A percentile compares a stretch with the other conserved stretches of the same genome.
phyloP scores from a whole-genome alignment of 1,284 basidiomycete genomes.

The Vanrija pseudolonga region DNA sequence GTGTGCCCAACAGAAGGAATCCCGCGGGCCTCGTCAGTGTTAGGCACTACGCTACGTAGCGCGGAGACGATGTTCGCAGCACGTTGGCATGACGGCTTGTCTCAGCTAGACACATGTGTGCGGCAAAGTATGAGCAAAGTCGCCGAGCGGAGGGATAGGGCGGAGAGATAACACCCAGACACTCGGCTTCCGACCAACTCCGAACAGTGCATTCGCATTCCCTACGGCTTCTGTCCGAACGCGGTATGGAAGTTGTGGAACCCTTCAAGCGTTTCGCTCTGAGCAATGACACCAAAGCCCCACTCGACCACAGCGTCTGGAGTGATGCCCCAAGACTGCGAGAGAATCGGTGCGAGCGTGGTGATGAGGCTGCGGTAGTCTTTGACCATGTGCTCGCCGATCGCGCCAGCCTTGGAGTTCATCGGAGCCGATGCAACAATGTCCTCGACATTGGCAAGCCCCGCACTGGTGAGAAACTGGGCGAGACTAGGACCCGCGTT shows the following conservation, averaged over 20 bases:
- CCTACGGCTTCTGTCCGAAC: background rate
- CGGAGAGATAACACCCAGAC: background rate
- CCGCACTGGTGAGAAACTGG: slow-evolving; percentile 21
- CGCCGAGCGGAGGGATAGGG: background rate
- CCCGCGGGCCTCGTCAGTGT: no score
- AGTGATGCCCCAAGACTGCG: background rate
- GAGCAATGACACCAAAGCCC: background rate
- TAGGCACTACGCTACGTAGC: no score
- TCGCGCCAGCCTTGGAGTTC: slow-evolving; percentile 1
- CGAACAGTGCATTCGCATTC: background rate
- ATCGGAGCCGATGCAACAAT: background rate
- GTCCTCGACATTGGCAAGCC: slow-evolving; percentile 23
- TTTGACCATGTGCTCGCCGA: background rate
- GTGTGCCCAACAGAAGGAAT: no score
- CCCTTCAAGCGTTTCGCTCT: background rate
- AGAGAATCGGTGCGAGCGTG: background rate
- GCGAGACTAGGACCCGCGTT: slow-evolving; percentile 19
- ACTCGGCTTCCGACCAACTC: background rate
- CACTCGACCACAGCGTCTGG: background rate
- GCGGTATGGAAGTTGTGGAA: slow-evolving; percentile 7
- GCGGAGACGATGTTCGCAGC: no score
- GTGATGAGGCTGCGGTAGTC: slow-evolving; percentile 1
- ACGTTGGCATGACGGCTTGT: no score
- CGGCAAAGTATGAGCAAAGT: no score
- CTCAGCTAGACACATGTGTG: no score